phyloP scores from a whole-genome alignment of 345 rosid genomes.

The Gossypioides kirkii region DNA sequence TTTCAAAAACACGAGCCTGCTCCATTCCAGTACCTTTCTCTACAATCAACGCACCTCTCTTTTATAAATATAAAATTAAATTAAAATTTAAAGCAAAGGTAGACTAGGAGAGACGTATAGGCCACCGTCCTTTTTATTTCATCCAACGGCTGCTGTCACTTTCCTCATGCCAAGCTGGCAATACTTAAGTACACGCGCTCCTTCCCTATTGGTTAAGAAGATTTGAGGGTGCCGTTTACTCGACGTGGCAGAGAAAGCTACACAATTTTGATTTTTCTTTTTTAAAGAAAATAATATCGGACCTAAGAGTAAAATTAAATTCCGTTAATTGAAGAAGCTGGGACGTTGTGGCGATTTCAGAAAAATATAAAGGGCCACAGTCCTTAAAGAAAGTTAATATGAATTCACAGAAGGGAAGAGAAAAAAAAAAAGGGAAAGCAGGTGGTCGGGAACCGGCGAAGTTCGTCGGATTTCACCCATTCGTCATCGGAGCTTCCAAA shows the following conservation, averaged over 20 bases:
- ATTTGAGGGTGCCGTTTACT: neutral
- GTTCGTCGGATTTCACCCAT: conserved; percentile 33
- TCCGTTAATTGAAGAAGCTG: conserved; percentile 4
- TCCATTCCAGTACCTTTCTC: neutral
- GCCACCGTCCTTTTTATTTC: neutral
- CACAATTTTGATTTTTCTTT: neutral
- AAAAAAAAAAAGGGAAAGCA: neutral
- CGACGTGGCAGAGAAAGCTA: neutral
- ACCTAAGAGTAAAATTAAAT: conserved; percentile 13
- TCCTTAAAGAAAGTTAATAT: neutral
- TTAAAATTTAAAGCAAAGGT: neutral
- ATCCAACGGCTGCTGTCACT: neutral
- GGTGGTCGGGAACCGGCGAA: conserved; percentile 39
- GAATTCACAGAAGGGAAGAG: neutral
- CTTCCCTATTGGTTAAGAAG: neutral
- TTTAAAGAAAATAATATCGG: neutral
- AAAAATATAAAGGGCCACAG: neutral
- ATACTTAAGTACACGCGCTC: neutral
- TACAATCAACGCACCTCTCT: neutral
- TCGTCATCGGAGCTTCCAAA: neutral
- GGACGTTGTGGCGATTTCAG: neutral
- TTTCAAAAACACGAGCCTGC: neutral
- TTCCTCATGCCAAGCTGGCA: conserved; percentile 6
- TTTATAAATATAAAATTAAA: neutral
- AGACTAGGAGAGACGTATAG: neutral